Base-by-base conservation (phyloP, 495 filamentous ascomycete genomes). In the Amorphotheca resinae region DNA sequence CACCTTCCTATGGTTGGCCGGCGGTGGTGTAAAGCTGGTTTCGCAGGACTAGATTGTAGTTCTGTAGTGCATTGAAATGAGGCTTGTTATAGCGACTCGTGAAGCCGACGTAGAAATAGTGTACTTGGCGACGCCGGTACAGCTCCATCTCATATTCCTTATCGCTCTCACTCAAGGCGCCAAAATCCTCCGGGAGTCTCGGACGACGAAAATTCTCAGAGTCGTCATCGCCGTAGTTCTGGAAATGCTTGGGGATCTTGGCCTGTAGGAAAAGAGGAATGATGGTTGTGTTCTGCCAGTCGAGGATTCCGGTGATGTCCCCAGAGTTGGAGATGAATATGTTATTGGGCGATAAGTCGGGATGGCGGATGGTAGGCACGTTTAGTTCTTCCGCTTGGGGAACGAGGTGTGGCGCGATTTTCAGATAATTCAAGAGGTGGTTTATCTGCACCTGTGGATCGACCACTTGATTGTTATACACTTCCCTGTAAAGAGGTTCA, bases 211-310 rank as follows among this genome's bases (percentile, higher is more conserved):
- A 42, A 18, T 42, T 42, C n/a, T 42, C 40, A 1, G 40, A 42
- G n/a, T 42, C 40, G 21, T 42, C 40, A 7, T 42, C 40, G 16
- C 40, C 40, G n/a, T 42, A 33, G 22, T 42, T 42, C 28, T 42
- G 40, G 18, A 42, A 42, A 33, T 42, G 28, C 18, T 42, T 42
- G 8, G 40, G 40, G 26, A 42, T 42, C 18, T 42, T 42, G 15
- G 40, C 40, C 34, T 42, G 40, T 33, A 42, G 14, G 20, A 42
- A 42, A 1, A 42, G 2, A 4, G 40, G 40, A 33, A 42, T 15
- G 23, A 42, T 33, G n/a, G 28, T 33, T 11, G 40, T 17, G 22
- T 42, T 2, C 16, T 42, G 15, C 40, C 40, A 42, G 40, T 42
- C 40, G 9, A 42, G 33, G 16, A 42, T 33, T 17, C 40, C 40